Evolutionary conservation across 2,329 filamentous ascomycete genomes (phyloP), one percentile per base, ranked within the genome.

Genomic region (Exophiala alcalophila): DNA sequence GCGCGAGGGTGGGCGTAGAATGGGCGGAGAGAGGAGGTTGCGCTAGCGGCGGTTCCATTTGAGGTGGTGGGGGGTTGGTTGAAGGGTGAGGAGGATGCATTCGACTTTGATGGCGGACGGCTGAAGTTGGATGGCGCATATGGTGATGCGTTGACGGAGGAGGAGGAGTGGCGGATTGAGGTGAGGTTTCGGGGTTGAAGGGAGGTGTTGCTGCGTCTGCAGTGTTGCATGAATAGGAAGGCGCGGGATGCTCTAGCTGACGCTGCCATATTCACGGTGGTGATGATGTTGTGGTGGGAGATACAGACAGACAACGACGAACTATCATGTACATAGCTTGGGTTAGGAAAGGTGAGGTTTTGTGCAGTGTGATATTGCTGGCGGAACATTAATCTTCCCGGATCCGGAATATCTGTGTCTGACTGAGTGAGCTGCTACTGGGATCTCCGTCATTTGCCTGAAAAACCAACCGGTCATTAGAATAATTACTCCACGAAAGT

Each of bases 101-200:
- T 44, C 12, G 45, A 19, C 14, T 26, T 25, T 4, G 38, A 34
- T 35, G 42, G 27, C 25, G 20, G 29, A 25, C 40, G 47, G 37
- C 38, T 50, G 47, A 54, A 54, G 35, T 51, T 54, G 12, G 47
- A 45, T 9, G 53, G 53, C 19, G 52, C 41, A 34, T 50, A 52
- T 26, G 47, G 44, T 9, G 48, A 45, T 33, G 28, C 29, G 12
- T 32, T 20, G 30, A 18, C 45, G n/a, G 47, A 24, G 14, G 44
- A 32, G 7, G 44, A 47, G 6, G 42, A 33, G 15, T 44, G 31
- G n/a, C 26, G 35, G 18, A 15, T 18, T 5, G 23, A 24, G 27
- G 25, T 7, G 20, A 31, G 40, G 20, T 35, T 29, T 4, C 5
- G 24, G 12, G 24, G 15, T 6, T 8, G 36, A 24, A 28, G 38